Evolutionary conservation across 345 rosid genomes (phyloP).

Genomic region (Aegle marmelos): DNA sequence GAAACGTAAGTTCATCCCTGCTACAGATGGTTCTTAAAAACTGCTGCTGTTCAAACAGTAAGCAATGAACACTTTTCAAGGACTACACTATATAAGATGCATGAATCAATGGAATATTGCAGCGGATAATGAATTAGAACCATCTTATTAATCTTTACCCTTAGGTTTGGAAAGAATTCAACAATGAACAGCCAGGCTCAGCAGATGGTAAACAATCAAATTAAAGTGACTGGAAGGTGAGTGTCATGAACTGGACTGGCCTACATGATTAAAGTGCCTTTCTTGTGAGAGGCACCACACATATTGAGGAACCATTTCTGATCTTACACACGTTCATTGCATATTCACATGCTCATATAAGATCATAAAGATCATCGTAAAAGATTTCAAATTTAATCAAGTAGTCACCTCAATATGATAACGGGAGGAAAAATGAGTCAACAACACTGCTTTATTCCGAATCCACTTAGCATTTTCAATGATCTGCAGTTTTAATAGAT

Average conservation of each 20-base stretch:
- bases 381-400: slow-evolving; percentile 10
- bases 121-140: neutral
- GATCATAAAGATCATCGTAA: neutral
- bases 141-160: neutral
- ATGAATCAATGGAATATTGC: neutral
- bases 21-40: neutral
- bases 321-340: neutral
- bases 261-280: neutral
- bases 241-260: neutral
- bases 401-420: slow-evolving; percentile 71
- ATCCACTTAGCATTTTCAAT: slow-evolving; percentile 89
- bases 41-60: neutral
- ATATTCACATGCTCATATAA: neutral
- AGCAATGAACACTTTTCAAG: neutral
- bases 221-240: neutral
- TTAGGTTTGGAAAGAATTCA: neutral
- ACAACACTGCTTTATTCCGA: slow-evolving; percentile 62
- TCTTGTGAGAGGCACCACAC: neutral
- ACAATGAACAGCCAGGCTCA: neutral
- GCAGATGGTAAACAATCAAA: neutral
- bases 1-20: neutral
- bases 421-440: slow-evolving; percentile 93
- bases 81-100: neutral
- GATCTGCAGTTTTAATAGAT: slow-evolving; percentile 44
- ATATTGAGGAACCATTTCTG: neutral